Percentiles rank a stretch among this genome's conserved stretches.
Conservation (phyloP, 257 asterid genomes). For the Nicotiana obtusifolia region DNA sequence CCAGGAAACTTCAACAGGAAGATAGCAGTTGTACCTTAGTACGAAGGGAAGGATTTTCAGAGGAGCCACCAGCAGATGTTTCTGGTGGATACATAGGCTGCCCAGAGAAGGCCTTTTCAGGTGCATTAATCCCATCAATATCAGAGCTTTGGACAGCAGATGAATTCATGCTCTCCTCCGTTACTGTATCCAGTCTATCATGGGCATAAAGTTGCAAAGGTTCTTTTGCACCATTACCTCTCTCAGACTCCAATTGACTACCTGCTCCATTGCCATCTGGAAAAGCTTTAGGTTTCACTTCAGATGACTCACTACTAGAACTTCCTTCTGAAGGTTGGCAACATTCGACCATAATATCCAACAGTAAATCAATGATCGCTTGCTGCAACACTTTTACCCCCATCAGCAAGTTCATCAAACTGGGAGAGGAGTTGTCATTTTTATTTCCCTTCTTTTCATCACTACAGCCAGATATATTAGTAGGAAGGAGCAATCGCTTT, state of each 20-base stretch:
- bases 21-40: conserved; percentile 55
- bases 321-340: conserved; percentile 90
- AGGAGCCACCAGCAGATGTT: conserved; percentile 65
- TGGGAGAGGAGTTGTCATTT: conserved; percentile 80
- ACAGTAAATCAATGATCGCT: conserved; percentile 86
- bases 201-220: conserved; percentile 41
- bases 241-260: conserved; percentile 66
- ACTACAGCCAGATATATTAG: conserved; percentile 66
- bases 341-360: conserved; percentile 98
- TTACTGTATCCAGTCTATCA: conserved; percentile 62
- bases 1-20: conserved; percentile 9
- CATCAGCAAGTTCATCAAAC: conserved; percentile 97
- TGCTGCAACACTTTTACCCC: conserved; percentile 98
- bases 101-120: conserved; percentile 37
- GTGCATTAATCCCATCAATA: conserved; percentile 23
- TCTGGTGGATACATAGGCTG: conserved; percentile 67
- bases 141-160: conserved; percentile 87
- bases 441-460: conserved; percentile 57
- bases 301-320: conserved; percentile 51
- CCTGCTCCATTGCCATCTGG: conserved; percentile 45
- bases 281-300: conserved; percentile 56
- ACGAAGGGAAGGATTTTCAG: conserved; percentile 54
- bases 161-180: conserved; percentile 37
- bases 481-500: conserved; percentile 92
- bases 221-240: conserved; percentile 45